Evolutionary conservation across 768 basidiomycete species (phyloP).

Genomic region (Zangia roseola): DNA sequence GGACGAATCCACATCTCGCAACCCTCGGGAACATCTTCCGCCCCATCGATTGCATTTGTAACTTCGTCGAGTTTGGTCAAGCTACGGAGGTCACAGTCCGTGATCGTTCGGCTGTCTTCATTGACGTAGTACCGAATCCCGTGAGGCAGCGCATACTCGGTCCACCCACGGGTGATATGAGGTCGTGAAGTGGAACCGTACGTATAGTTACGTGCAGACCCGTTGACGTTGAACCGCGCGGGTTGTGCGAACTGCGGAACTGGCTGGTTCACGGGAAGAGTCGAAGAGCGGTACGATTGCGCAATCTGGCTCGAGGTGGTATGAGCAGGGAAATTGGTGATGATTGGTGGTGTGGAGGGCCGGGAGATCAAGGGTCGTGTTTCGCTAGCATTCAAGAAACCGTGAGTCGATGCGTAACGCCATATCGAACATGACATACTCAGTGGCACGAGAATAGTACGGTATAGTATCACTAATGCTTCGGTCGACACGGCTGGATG

Average conservation of each 20-base stretch:
- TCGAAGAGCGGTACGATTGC: conserved; percentile 21
- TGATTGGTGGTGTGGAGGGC: conserved; percentile 29
- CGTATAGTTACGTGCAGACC: conserved; percentile 27
- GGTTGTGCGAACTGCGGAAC: conserved; percentile 29
- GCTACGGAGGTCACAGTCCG: conserved; percentile 66
- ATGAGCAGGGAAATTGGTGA: conserved; percentile 21
- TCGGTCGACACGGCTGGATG: conserved; percentile 18
- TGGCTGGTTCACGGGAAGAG: conserved; percentile 25
- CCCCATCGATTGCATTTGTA: conserved; percentile 32
- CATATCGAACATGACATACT: conserved; percentile 22
- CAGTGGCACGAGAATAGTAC: conserved; percentile 12
- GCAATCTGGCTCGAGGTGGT: conserved; percentile 24
- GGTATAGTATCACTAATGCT: conserved; percentile 14
- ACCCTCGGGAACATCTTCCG: conserved; percentile 35
- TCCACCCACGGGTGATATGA: conserved; percentile 57
- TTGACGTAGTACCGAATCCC: conserved; percentile 69
- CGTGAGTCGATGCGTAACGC: background rate
- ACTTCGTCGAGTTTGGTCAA: conserved; percentile 45
- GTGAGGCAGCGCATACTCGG: conserved; percentile 74
- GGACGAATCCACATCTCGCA: conserved; percentile 69
- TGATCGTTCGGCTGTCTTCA: conserved; percentile 57
- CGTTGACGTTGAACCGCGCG: conserved; percentile 25
- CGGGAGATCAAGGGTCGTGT: conserved; percentile 49
- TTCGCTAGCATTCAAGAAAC: conserved; percentile 40
- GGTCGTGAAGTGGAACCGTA: conserved; percentile 28